Conservation (phyloP, 139 green algal species). For the Tetratostichococcus sp. region DNA sequence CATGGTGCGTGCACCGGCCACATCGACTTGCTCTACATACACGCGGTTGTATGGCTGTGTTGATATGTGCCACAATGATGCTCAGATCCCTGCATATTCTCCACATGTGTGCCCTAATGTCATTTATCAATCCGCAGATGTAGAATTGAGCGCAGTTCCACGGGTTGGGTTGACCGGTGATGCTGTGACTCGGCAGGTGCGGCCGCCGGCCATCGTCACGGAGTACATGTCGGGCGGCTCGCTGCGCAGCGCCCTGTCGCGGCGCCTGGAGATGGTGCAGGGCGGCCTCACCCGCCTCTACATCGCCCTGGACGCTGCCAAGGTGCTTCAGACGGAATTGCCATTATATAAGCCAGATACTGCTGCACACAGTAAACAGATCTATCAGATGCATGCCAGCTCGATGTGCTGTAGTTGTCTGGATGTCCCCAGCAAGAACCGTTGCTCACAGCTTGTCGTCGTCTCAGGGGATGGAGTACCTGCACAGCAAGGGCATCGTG, state of each 20-base stretch:
- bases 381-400: too few species aligned
- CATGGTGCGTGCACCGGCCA: too few species aligned
- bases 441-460: neutral
- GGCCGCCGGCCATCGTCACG: slow-evolving; percentile 64
- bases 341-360: too few species aligned
- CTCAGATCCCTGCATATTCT: too few species aligned
- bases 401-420: neutral
- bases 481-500: slow-evolving; percentile 68
- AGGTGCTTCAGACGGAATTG: slow-evolving; percentile 21
- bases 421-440: neutral
- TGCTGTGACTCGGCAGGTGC: slow-evolving; percentile 10
- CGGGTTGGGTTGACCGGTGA: too few species aligned
- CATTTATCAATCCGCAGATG: too few species aligned
- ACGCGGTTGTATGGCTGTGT: too few species aligned
- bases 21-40: too few species aligned
- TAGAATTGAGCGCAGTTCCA: too few species aligned
- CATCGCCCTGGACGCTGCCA: slow-evolving; percentile 49
- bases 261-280: slow-evolving; percentile 43
- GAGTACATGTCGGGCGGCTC: slow-evolving; percentile 67
- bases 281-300: slow-evolving; percentile 30
- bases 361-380: too few species aligned
- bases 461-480: slow-evolving; percentile 73
- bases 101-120: too few species aligned
- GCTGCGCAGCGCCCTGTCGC: slow-evolving; percentile 50
- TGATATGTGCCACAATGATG: too few species aligned